Evolutionary conservation across 75 land plant species (phyloP).

Genomic region (Cupressus sempervirens): DNA sequence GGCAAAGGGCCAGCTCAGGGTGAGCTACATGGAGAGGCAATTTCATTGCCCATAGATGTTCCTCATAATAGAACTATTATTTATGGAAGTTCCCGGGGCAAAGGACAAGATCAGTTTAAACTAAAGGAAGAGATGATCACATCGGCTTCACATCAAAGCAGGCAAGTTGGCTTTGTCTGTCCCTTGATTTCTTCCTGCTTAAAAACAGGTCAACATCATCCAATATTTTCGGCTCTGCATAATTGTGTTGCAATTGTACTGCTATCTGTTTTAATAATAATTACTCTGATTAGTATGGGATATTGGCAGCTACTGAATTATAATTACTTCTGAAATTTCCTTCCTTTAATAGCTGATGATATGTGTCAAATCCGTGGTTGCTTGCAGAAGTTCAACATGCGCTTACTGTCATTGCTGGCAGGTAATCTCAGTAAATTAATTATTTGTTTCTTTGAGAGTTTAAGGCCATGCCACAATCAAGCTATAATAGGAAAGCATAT

Average conservation of each 20-base stretch:
- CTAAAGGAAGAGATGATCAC: neutral
- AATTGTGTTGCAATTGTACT: neutral
- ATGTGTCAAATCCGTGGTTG: neutral
- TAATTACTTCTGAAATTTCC: neutral
- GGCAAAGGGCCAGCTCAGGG: neutral
- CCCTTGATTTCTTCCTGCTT: neutral
- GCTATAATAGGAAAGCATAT: neutral
- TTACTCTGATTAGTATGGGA: neutral
- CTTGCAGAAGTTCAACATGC: neutral
- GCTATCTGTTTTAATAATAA: neutral
- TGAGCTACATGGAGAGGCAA: neutral
- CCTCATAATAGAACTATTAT: neutral
- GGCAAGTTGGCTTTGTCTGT: constrained; percentile 7
- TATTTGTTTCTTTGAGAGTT: neutral
- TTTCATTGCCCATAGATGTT: neutral
- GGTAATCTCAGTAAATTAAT: neutral
- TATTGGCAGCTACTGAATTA: neutral
- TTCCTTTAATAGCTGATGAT: neutral
- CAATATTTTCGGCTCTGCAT: neutral
- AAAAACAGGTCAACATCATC: neutral
- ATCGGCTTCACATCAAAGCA: neutral
- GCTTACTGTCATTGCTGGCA: constrained; percentile 8
- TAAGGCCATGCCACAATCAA: neutral
- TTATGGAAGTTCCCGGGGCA: neutral
- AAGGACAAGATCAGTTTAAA: neutral